Base-by-base conservation (phyloP, 2,329 filamentous ascomycete genomes). In the Phoma sp. region DNA sequence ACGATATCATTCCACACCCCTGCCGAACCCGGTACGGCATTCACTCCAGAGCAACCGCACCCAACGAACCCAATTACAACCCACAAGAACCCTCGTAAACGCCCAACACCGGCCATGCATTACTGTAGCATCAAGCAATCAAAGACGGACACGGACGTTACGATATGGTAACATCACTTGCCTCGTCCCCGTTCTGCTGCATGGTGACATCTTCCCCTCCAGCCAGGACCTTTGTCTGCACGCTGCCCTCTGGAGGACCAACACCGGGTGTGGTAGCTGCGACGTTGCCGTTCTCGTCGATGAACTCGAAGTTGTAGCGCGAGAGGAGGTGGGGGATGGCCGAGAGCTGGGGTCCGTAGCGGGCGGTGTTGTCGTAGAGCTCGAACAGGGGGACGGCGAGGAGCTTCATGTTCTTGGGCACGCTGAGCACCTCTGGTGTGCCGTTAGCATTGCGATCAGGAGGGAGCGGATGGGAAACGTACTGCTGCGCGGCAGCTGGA, bases 371-470 rank as follows among this genome's bases (percentile, higher is more conserved):
- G 71, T 99, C 95, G 80, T 99, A 99, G 32, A 99, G 86, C 78
- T 99, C 95, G 77, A 98, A 98, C 1, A 99, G 83, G 0, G 95
- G 95, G 1, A 99, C 95, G 1, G 95, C 95, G 33, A 99, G 88
- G 20, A 99, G 87, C 76, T 99, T 99, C 95, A 99, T 98, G 78
- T 99, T 99, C 81, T 99, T 99, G 0, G 95, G 95, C 7, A 99
- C 95, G 69, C 91, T 96, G 36, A 99, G 84, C 12, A 98, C 90
- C 80, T 97, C 92, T 96, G 74, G 50, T 43, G 5, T 15, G 4
- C 4, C 11, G 30, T 68, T 53, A 67, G 71, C 29, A 30, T 33
- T 33, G 7, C 2, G 34, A 17, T 7, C 12, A 10, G 26, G 76
- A 5, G 2, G 7, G 11, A 10, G 20, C 11, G 33, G 12, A 15